phyloP scores from a whole-genome alignment of 331 rosid genomes.

The Erythrophleum ivorense region DNA sequence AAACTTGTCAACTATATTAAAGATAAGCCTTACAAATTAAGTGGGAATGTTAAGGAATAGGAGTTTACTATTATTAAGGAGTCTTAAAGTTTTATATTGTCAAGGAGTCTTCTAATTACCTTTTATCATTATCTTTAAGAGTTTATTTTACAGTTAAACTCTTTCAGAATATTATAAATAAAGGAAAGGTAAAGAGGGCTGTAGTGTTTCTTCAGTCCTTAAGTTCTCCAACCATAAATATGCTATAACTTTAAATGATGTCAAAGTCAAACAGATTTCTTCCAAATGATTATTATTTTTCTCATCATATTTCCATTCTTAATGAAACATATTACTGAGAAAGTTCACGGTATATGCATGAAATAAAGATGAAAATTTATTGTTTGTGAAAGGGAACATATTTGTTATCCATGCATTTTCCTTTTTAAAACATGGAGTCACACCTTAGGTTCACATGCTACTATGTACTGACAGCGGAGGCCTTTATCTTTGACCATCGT shows the following conservation, averaged over 20 bases:
- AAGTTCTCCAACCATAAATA: neutral
- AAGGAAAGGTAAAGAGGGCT: neutral
- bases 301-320: slow-evolving; percentile 1
- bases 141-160: slow-evolving; percentile 15
- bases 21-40: neutral
- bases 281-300: neutral
- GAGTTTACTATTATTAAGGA: neutral
- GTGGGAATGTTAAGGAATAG: neutral
- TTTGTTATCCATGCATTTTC: slow-evolving; percentile 23
- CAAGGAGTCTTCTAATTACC: neutral
- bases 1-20: neutral
- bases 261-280: neutral
- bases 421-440: slow-evolving; percentile 5
- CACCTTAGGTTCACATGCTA: slow-evolving; percentile 98
- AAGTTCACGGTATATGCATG: neutral
- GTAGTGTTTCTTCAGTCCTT: neutral
- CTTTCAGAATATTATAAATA: slow-evolving; percentile 3
- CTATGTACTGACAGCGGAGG: slow-evolving; percentile 90
- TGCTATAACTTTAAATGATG: neutral
- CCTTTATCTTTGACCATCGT: slow-evolving; percentile 99
- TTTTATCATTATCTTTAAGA: neutral
- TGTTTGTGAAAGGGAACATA: slow-evolving; percentile 16
- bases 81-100: neutral
- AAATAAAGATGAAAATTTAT: neutral
- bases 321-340: neutral